Evolutionary conservation across 495 filamentous ascomycete species (phyloP).

Genomic region (Hypoxylon fuscum): DNA sequence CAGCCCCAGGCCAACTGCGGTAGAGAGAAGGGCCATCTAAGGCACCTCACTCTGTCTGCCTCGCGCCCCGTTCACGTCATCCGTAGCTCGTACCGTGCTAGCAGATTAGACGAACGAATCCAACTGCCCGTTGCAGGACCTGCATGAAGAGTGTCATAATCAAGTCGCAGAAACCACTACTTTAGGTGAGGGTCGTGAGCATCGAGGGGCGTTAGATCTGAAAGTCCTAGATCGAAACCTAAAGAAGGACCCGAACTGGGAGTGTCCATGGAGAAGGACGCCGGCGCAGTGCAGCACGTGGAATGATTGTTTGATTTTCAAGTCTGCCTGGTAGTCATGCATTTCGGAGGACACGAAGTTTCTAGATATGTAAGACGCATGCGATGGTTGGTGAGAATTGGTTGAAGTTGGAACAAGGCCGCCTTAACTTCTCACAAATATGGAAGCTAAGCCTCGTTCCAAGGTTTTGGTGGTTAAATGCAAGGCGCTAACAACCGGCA

Average conservation of each 20-base stretch:
- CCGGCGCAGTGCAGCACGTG: conserved; percentile 9
- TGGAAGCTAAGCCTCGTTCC: conserved; percentile 12
- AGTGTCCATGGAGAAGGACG: conserved; percentile 16
- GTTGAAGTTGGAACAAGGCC: conserved; percentile 22
- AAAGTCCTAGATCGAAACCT: conserved; percentile 29
- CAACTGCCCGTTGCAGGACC: conserved; percentile 17
- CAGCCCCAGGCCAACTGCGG: no score
- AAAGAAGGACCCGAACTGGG: conserved; percentile 21
- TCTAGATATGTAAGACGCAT: conserved; percentile 16
- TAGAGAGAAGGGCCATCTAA: not conserved
- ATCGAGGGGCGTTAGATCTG: conserved; percentile 27
- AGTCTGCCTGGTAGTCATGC: not conserved
- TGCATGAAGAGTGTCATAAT: conserved; percentile 12
- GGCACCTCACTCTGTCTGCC: not conserved
- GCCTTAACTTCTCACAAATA: not conserved
- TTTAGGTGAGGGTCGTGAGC: not conserved
- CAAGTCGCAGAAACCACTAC: conserved; percentile 14
- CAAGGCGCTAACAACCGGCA: conserved; percentile 27
- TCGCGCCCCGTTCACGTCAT: conserved; percentile 13
- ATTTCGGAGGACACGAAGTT: conserved; percentile 9
- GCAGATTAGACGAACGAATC: conserved; percentile 29
- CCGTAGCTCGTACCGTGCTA: not conserved
- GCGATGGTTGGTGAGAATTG: conserved; percentile 13
- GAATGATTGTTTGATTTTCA: not conserved
- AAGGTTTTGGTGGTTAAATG: conserved; percentile 9